These are phyloP conservation scores for Chaetomium tenue DNA, from an alignment of 495 filamentous ascomycete genomes.

Conservation along the genomic window DNA sequence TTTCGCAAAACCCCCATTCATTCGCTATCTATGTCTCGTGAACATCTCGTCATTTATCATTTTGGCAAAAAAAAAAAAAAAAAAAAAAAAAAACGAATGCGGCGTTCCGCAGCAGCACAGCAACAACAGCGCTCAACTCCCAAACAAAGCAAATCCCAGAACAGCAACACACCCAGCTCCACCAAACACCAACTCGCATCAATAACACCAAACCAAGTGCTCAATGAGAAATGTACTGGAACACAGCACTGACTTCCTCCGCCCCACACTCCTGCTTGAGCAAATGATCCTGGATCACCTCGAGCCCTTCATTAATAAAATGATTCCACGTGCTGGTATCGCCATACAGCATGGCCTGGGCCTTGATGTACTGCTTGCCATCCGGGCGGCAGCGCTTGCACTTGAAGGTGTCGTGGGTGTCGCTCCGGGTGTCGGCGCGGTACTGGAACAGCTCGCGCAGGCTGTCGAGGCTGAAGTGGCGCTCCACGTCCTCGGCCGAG, in stretches of 20 bases:
- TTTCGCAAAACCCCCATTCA: background rate
- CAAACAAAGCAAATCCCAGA: slow-evolving; percentile 1
- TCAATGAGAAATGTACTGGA: slow-evolving; percentile 95
- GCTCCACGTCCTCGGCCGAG: slow-evolving; percentile 91
- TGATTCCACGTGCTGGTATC: slow-evolving; percentile 99
- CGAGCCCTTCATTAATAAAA: slow-evolving; percentile 76
- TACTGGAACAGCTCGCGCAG: slow-evolving; percentile 93
- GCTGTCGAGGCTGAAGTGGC: slow-evolving; percentile 88
- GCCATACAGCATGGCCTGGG: slow-evolving; percentile 91
- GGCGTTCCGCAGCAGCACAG: background rate
- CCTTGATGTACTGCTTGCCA: slow-evolving; percentile 81
- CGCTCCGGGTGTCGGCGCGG: slow-evolving; percentile 74
- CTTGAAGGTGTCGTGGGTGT: slow-evolving; percentile 98
- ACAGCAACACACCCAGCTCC: background rate
- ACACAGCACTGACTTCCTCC: slow-evolving; percentile 84
- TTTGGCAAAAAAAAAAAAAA: background rate
- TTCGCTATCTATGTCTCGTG: background rate
- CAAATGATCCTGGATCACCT: slow-evolving; percentile 84
- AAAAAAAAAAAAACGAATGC: background rate
- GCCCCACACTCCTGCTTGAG: slow-evolving; percentile 81
- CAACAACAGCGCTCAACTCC: background rate
- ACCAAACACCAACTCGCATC: background rate
- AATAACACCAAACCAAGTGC: background rate
- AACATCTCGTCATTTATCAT: background rate
- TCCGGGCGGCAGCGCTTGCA: slow-evolving; percentile 92